phyloP scores from a whole-genome alignment of 179 eudicot species.

The Corrigiola litoralis region DNA sequence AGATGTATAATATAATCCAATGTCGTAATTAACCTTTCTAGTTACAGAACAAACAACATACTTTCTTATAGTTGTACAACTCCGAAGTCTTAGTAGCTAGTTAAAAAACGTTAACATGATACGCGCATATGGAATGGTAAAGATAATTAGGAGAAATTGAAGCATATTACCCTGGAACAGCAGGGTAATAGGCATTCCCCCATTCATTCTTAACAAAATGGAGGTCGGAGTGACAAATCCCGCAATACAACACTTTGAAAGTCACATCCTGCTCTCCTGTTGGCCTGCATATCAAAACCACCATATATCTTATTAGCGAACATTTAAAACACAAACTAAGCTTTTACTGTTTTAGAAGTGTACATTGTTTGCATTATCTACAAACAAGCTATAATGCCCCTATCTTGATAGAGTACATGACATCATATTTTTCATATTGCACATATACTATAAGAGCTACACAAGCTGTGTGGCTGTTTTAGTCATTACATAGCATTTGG shows the following conservation, averaged over 20 bases:
- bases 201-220: conserved; percentile 34
- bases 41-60: neutral
- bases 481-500: too few species aligned
- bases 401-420: too few species aligned
- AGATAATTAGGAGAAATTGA: neutral
- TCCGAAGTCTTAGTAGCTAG: neutral
- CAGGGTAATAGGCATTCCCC: conserved; percentile 29
- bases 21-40: neutral
- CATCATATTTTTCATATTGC: too few species aligned
- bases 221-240: conserved; percentile 34
- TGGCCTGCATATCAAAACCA: conserved; percentile 2
- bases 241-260: conserved; percentile 31
- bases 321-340: too few species aligned
- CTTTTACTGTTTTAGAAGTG: too few species aligned
- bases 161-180: conserved; percentile 30
- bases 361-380: too few species aligned
- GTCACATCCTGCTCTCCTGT: conserved; percentile 28
- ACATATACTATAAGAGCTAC: too few species aligned
- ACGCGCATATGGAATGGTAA: neutral
- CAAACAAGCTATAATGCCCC: too few species aligned
- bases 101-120: neutral
- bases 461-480: too few species aligned
- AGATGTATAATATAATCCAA: too few species aligned
- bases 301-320: too few species aligned
- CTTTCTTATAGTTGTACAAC: neutral